phyloP scores from a whole-genome alignment of 2,329 filamentous ascomycete genomes.

The Diaporthe vaccinii region DNA sequence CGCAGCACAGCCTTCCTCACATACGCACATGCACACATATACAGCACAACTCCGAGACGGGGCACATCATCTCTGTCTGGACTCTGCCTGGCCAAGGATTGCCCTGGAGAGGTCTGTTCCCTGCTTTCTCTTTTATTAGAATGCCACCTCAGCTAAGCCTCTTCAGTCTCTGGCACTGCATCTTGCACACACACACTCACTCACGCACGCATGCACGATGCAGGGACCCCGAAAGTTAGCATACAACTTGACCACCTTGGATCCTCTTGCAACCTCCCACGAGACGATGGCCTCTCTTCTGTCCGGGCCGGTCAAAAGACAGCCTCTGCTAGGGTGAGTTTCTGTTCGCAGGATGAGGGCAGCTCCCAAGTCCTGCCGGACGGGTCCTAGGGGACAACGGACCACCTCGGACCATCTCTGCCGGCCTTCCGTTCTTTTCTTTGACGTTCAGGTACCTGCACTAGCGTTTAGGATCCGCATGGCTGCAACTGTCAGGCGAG shows the following conservation, averaged over 20 bases:
- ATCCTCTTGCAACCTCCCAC: neutral
- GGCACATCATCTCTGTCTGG: constrained; percentile 21
- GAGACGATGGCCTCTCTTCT: neutral
- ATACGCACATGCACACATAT: neutral
- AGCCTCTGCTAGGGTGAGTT: neutral
- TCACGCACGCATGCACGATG: neutral
- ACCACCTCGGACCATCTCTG: neutral
- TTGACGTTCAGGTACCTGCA: constrained; percentile 16
- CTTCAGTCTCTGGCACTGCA: constrained; percentile 16
- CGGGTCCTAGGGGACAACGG: neutral
- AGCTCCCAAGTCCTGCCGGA: neutral
- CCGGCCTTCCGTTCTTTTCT: neutral
- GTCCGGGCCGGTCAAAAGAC: neutral
- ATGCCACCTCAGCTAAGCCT: constrained; percentile 24
- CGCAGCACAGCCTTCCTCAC: constrained; percentile 19
- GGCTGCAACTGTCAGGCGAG: constrained; percentile 2
- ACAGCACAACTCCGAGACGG: neutral
- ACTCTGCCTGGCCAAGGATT: constrained; percentile 27
- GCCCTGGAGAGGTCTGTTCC: constrained; percentile 16
- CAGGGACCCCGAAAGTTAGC: constrained; percentile 22
- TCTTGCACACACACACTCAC: neutral
- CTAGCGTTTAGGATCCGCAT: constrained; percentile 8
- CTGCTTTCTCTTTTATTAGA: constrained; percentile 37
- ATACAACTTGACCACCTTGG: constrained; percentile 7
- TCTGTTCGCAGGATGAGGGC: neutral